Evolutionary conservation across 176 grass and related monocot genomes (phyloP).

Genomic region (bread wheat (Triticum aestivum)): DNA sequence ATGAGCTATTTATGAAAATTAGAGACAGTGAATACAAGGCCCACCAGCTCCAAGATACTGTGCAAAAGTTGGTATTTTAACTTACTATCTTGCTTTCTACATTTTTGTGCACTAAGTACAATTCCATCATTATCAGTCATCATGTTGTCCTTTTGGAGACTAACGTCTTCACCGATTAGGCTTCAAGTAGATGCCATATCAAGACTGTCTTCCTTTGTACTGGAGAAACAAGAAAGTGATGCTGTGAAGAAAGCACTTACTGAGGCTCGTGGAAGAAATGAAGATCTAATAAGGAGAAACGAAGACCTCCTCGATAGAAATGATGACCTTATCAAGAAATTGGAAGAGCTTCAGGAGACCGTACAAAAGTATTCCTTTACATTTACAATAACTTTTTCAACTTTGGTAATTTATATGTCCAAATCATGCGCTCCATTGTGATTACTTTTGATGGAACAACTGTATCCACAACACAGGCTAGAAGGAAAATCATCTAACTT

Average conservation of each 20-base stretch:
- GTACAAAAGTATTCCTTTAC: conserved; percentile 46
- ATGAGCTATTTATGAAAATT: conserved; percentile 48
- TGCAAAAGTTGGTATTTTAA: conserved; percentile 51
- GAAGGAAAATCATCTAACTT: conserved; percentile 58
- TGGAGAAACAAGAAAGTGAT: conserved; percentile 56
- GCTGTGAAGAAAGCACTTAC: conserved; percentile 38
- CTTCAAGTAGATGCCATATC: conserved; percentile 64
- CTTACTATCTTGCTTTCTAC: conserved; percentile 22
- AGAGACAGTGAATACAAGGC: conserved; percentile 50
- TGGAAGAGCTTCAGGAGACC: conserved; percentile 55
- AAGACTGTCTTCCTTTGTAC: conserved; percentile 48
- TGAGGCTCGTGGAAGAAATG: conserved; percentile 56
- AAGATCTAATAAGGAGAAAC: conserved; percentile 49
- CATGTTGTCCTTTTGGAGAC: conserved; percentile 16
- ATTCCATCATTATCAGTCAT: conserved; percentile 17
- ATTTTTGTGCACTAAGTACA: conserved; percentile 8
- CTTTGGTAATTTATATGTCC: conserved; percentile 9
- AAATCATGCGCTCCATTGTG: neutral
- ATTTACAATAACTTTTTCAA: neutral
- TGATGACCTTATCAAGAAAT: conserved; percentile 56
- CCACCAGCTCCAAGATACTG: conserved; percentile 56
- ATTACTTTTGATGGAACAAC: conserved; percentile 6
- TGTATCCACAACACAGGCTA: conserved; percentile 41
- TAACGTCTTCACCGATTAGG: conserved; percentile 30
- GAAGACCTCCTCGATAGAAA: conserved; percentile 54